Evolutionary conservation across 495 filamentous ascomycete species (phyloP).

Genomic region (Penicillium canariense): DNA sequence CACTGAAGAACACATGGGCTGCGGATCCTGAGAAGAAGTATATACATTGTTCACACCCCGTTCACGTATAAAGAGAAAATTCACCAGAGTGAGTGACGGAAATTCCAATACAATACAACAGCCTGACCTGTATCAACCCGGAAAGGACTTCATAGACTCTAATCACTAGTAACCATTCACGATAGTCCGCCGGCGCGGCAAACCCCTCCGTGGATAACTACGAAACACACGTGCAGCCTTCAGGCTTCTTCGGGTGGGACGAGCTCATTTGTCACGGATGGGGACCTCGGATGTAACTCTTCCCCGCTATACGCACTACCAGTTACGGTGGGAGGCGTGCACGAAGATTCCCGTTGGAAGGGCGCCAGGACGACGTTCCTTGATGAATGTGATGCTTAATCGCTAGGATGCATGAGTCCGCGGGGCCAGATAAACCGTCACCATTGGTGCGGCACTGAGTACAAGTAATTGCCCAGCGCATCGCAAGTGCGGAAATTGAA

Average conservation of each 20-base stretch:
- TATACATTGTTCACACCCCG: too few species aligned
- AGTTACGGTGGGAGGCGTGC: not conserved
- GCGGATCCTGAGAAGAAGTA: too few species aligned
- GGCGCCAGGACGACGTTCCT: not conserved
- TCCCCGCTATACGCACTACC: not conserved
- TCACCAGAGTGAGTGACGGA: not conserved
- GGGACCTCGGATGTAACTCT: constrained; percentile 24
- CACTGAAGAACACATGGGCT: too few species aligned
- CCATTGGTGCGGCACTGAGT: not conserved
- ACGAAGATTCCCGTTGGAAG: not conserved
- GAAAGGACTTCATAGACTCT: not conserved
- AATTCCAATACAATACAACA: constrained; percentile 11
- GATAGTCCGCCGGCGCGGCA: not conserved
- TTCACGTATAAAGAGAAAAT: too few species aligned
- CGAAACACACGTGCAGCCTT: too few species aligned
- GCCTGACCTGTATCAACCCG: not conserved
- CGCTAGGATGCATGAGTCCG: not conserved
- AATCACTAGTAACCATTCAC: not conserved
- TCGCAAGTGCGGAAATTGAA: not conserved
- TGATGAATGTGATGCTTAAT: not conserved
- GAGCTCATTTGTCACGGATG: constrained; percentile 10
- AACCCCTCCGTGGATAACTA: not conserved
- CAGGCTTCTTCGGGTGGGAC: too few species aligned
- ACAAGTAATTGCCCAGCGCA: not conserved
- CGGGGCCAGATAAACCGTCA: constrained; percentile 1